phyloP scores from a whole-genome alignment of 305 asterid genomes.

The Fraxinus baroniana region DNA sequence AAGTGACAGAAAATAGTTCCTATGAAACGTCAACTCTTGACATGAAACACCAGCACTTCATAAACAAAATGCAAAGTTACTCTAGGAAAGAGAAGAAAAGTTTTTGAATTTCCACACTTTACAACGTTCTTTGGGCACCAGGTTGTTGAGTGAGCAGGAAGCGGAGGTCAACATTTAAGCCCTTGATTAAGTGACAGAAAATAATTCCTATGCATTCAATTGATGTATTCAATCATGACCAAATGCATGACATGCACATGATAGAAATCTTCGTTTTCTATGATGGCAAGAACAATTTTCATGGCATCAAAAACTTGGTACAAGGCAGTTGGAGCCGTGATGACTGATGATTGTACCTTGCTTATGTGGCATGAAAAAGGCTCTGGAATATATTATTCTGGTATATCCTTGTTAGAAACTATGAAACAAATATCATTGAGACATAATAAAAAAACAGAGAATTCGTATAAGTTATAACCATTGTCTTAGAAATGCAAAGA shows the following conservation, averaged over 20 bases:
- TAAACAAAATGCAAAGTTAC: conserved; percentile 14
- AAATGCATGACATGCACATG: background rate
- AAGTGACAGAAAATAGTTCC: conserved; percentile 9
- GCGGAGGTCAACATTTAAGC: background rate
- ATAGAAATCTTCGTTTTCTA: background rate
- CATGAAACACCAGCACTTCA: conserved; percentile 1
- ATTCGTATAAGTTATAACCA: background rate
- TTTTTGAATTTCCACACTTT: conserved; percentile 4
- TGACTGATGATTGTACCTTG: background rate
- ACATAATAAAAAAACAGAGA: background rate
- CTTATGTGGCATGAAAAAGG: background rate
- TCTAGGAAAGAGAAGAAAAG: conserved; percentile 9
- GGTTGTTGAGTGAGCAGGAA: background rate
- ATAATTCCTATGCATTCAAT: conserved; percentile 3
- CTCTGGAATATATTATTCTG: background rate
- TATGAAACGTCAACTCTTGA: background rate
- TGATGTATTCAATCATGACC: background rate
- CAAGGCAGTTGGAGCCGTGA: background rate
- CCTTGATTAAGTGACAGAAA: conserved; percentile 10
- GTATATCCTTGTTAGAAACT: background rate
- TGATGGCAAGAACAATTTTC: background rate
- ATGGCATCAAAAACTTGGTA: background rate
- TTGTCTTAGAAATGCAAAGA: background rate
- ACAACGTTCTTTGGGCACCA: conserved; percentile 7
- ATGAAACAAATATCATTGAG: background rate